Base-by-base conservation (phyloP, 768 basidiomycete species). In the Terana coerulea region DNA sequence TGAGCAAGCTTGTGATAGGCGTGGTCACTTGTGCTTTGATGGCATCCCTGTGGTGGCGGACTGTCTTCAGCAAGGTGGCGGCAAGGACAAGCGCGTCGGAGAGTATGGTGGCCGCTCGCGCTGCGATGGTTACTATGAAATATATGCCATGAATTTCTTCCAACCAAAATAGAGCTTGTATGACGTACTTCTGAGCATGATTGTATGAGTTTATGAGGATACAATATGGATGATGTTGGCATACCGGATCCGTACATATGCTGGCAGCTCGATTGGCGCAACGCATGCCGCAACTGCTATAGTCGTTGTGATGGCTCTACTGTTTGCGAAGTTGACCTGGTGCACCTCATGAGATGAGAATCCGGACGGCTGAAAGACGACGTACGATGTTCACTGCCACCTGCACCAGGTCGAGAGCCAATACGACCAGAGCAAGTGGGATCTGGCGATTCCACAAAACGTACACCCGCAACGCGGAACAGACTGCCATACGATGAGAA, bases 361-460 rank as follows among this genome's bases (percentile, higher is more conserved):
- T 21, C n/a, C 31, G 26, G 3, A 14, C 19, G n/a, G 9, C n/a
- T 3, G 4, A 28, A 3, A 5, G 10, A 15, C 19, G 22, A 26
- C 52, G n/a, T 34, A 53, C 52, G 17, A 48, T 39, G 24, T 53
- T 53, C 1, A 39, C 45, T 3, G n/a, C 46, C 10, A 53, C 30
- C 15, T 45, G 52, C 5, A 53, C 15, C 19, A 48, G 17, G 28
- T 48, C 48, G 8, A 53, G 29, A 1, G 39, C 24, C 5, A 53
- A 43, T 17, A 53, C 42, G n/a, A 42, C 19, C 7, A 35, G 22
- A 12, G 35, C 24, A 21, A 53, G 30, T 7, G 17, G 19, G 15
- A 52, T 4, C 7, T 46, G 26, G n/a, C 28, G 21, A 24, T 52
- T 52, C 51, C 45, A 46, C 21, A 52, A 28, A n/a, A 36, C 51